Base-by-base conservation (phyloP, 2,329 filamentous ascomycete genomes). In the Ophiostoma ips region DNA sequence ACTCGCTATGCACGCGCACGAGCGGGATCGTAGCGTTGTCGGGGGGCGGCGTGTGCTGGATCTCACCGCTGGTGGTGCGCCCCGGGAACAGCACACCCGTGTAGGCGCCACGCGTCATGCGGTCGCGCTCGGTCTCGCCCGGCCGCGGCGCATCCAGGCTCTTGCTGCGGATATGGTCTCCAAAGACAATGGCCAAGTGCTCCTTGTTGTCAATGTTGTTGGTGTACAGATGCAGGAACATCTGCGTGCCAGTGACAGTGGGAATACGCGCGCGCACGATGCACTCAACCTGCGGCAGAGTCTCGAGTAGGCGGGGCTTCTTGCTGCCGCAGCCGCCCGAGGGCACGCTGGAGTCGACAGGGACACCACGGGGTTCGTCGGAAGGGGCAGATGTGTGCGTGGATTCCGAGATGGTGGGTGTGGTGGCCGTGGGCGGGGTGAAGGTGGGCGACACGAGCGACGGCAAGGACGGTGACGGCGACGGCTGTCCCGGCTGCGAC, bases 111-210 rank as follows among this genome's bases (percentile, higher is more conserved):
- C 92, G 72, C 49, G 95, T 90, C 83, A 98, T 94, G 55, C 92
- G 81, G 62, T 92, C 86, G 70, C 86, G 77, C 65, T 94, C 86
- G 1, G 85, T 89, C 69, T 94, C 87, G 9, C 84, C 85, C 16
- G 81, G 77, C 24, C 83, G 69, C 40, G 77, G 75, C 13, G 79
- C 79, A 63, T 92, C 84, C 9, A 94, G 70, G 49, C 76, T 79
- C 66, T 74, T 64, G 70, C 80, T 79, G 63, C 92, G 77, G 57
- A 96, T 95, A 45, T 81, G 73, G 52, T 83, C 81, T 2, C 92
- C 92, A 65, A 98, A 98, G 0, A 98, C 92, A 61, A 98, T 96
- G 16, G 92, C 92, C 48, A 98, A 69, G 63, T 98, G 92, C 62
- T 98, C 92, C 66, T 98, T 98, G 56, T 83, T 86, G 65, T 98